These are phyloP conservation scores for Alternaria brassicicola DNA, from an alignment of 2,329 filamentous ascomycete genomes.

Conservation along the genomic window DNA sequence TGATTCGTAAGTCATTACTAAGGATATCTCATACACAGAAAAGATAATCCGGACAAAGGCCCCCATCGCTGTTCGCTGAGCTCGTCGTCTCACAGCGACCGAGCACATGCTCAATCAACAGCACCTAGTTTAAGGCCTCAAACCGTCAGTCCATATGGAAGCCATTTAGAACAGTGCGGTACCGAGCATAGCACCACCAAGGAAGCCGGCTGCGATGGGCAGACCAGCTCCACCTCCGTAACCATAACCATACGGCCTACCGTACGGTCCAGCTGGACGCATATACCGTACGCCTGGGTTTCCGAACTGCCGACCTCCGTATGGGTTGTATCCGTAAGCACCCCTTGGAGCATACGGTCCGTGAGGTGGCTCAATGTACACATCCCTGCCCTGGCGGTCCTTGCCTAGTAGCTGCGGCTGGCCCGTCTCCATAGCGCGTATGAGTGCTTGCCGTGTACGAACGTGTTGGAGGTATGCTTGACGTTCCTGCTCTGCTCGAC, in stretches of 20 bases:
- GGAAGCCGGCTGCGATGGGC: conserved; percentile 43
- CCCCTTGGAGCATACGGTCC: conserved; percentile 34
- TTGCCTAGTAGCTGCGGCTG: conserved; percentile 62
- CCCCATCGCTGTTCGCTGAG: not conserved
- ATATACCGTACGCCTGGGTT: conserved; percentile 57
- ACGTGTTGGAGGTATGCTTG: conserved; percentile 61
- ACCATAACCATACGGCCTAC: conserved; percentile 44
- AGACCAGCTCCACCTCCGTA: conserved; percentile 49
- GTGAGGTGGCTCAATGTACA: conserved; percentile 64
- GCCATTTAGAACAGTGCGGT: conserved; percentile 31
- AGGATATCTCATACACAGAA: not conserved
- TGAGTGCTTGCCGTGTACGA: conserved; percentile 58
- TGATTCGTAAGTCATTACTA: not conserved
- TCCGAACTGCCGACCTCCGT: conserved; percentile 53
- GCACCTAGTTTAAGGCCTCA: not conserved
- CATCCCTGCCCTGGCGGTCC: conserved; percentile 59
- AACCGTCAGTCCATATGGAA: not conserved
- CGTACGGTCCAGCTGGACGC: conserved; percentile 57
- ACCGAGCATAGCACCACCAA: conserved; percentile 45
- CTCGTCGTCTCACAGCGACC: not conserved
- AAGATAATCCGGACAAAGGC: not conserved
- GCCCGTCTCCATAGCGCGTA: conserved; percentile 59
- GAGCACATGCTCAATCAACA: not conserved
- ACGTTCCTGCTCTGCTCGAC: conserved; percentile 58
- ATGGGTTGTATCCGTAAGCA: conserved; percentile 56